These are phyloP conservation scores for Limonium bicolor DNA, from an alignment of 148 eudicot species.

Conservation along the genomic window DNA sequence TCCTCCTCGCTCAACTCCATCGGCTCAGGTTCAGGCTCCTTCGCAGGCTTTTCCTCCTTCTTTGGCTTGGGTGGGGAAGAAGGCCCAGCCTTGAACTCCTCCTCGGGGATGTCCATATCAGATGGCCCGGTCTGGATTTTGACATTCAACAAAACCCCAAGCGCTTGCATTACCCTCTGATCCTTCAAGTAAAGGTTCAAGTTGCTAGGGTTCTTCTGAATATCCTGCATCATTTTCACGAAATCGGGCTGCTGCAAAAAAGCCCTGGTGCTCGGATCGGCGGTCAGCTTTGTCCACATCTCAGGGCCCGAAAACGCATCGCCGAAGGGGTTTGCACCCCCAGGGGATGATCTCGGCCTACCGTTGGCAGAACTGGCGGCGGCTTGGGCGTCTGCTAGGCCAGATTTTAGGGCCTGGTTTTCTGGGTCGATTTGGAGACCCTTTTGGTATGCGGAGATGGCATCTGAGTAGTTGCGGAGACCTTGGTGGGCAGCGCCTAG, in stretches of 20 bases:
- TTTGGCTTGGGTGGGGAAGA: constrained; percentile 7
- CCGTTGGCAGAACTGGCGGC: constrained; percentile 8
- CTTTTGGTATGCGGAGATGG: constrained; percentile 45
- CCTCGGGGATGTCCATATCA: constrained; percentile 10
- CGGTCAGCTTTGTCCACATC: constrained; percentile 87
- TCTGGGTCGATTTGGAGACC: constrained; percentile 72
- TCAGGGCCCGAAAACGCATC: constrained; percentile 84
- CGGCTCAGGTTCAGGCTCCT: constrained; percentile 30
- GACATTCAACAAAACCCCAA: constrained; percentile 63
- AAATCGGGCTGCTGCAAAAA: constrained; percentile 69
- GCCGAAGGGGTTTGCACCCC: constrained; percentile 56
- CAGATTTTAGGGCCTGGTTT: constrained; percentile 64
- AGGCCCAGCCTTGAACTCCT: constrained; percentile 2
- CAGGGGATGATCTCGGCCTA: neutral
- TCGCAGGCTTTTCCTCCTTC: constrained; percentile 29
- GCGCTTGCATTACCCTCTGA: constrained; percentile 86
- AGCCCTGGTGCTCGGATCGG: constrained; percentile 53
- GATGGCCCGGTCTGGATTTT: constrained; percentile 22
- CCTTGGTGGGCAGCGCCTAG: constrained; percentile 71
- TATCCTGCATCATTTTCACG: constrained; percentile 73
- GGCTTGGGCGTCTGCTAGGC: constrained; percentile 48
- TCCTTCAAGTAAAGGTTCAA: constrained; percentile 84
- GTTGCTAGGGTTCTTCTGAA: constrained; percentile 67
- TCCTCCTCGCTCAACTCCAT: constrained; percentile 39
- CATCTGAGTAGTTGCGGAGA: constrained; percentile 27